These are phyloP conservation scores for Camelina neglecta DNA, from an alignment of 345 rosid genomes.

Conservation along the genomic window DNA sequence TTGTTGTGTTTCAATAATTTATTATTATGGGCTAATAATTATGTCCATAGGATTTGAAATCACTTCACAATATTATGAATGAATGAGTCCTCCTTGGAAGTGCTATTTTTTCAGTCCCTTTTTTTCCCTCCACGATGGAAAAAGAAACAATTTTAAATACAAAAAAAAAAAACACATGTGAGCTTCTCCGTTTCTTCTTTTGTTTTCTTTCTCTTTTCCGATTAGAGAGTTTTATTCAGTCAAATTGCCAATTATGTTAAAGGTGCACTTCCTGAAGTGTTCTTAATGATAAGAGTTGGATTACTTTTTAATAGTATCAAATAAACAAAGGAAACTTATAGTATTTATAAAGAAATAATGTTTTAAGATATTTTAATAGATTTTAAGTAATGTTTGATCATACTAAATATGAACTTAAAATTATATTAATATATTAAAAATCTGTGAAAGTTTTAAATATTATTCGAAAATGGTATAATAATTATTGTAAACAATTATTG, in stretches of 20 bases:
- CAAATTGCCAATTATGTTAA: conserved; percentile 42
- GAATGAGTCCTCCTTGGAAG: conserved; percentile 20
- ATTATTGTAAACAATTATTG: no score
- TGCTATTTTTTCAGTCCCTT: conserved; percentile 16
- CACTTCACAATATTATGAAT: conserved; percentile 18
- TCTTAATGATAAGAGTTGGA: conserved; percentile 41
- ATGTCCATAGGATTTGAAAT: conserved; percentile 35
- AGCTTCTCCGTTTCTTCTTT: conserved; percentile 38
- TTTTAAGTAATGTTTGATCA: no score
- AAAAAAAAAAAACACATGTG: conserved; percentile 26
- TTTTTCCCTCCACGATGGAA: conserved; percentile 22
- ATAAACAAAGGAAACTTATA: no score
- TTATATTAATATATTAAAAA: no score
- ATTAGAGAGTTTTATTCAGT: conserved; percentile 23
- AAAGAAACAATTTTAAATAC: conserved; percentile 19
- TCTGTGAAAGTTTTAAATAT: no score
- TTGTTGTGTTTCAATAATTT: conserved; percentile 23
- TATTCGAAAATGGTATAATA: no score
- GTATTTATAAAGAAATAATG: no score
- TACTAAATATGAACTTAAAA: no score
- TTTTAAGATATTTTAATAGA: no score
- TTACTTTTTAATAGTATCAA: neutral
- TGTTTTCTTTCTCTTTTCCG: conserved; percentile 8
- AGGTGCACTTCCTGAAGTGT: conserved; percentile 29
- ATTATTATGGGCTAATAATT: neutral